Conservation (phyloP, 768 basidiomycete species). For the Lactifluus volemus region DNA sequence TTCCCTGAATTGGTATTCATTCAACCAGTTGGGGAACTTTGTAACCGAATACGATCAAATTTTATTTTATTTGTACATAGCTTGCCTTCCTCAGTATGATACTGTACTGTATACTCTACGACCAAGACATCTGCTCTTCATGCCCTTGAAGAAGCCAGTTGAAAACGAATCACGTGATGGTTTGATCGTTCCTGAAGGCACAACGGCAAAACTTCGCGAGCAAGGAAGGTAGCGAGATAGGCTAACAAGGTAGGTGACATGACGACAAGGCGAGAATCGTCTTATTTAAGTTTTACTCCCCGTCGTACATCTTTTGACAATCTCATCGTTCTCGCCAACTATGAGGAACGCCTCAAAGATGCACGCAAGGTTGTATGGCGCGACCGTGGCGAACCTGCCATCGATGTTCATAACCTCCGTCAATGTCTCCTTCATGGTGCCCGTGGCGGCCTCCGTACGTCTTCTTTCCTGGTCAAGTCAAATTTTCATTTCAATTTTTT, state of each 20-base stretch:
- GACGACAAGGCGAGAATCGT: constrained; percentile 21
- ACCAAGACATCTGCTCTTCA: too few relatives aligned
- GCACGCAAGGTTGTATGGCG: constrained; percentile 79
- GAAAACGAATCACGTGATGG: too few relatives aligned
- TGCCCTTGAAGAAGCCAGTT: too few relatives aligned
- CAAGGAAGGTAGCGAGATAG: too few relatives aligned
- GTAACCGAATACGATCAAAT: too few relatives aligned
- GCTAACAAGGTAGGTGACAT: neutral
- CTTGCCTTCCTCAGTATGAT: too few relatives aligned
- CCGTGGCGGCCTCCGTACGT: constrained; percentile 64
- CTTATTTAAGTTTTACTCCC: constrained; percentile 45
- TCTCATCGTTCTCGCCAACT: constrained; percentile 78
- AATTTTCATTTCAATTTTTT: neutral
- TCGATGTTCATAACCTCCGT: constrained; percentile 50
- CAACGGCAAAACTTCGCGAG: too few relatives aligned
- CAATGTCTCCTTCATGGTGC: constrained; percentile 65
- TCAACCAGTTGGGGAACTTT: too few relatives aligned
- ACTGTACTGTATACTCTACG: too few relatives aligned
- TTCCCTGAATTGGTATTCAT: too few relatives aligned
- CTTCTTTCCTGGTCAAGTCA: neutral
- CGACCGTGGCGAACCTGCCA: constrained; percentile 70
- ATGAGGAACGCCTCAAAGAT: constrained; percentile 63
- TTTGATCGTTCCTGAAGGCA: too few relatives aligned
- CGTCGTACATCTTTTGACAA: constrained; percentile 64
- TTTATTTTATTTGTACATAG: too few relatives aligned